Evolutionary conservation across 164 flowering plant species (phyloP).

Genomic region (Pachysandra terminalis): DNA sequence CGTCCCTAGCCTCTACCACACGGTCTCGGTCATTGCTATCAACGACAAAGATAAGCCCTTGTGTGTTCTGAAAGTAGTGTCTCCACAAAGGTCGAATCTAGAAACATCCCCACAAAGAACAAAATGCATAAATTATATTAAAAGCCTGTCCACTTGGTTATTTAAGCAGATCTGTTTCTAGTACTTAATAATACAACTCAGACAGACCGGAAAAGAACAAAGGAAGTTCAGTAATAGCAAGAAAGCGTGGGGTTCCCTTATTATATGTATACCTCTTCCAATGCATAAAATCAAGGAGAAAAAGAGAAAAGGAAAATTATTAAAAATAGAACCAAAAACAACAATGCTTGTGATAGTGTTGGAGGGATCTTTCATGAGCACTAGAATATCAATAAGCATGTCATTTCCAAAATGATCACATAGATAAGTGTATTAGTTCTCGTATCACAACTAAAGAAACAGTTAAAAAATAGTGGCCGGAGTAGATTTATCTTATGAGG

Average conservation of each 20-base stretch:
- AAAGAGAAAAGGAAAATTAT: not conserved
- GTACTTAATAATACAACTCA: too few species aligned
- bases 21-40: slow-evolving; percentile 80
- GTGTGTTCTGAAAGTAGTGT: slow-evolving; percentile 78
- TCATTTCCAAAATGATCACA: not conserved
- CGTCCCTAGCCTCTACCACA: slow-evolving; percentile 74
- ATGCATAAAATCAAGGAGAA: not conserved
- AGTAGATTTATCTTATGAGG: too few species aligned
- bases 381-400: too few species aligned
- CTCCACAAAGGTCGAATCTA: slow-evolving; percentile 83
- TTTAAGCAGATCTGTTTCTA: not conserved
- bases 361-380: not conserved
- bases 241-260: too few species aligned
- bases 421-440: too few species aligned
- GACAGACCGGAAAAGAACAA: too few species aligned
- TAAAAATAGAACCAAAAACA: not conserved
- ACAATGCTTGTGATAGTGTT: slow-evolving; percentile 11
- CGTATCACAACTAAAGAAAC: too few species aligned
- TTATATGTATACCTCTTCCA: too few species aligned
- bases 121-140: not conserved
- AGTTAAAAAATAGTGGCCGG: too few species aligned
- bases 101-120: not conserved
- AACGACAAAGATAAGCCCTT: slow-evolving; percentile 75
- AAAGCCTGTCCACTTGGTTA: not conserved
- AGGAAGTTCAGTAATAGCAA: too few species aligned